These are phyloP conservation scores for Carex parvula DNA, from an alignment of 176 grass and related monocot species.

Conservation along the genomic window DNA sequence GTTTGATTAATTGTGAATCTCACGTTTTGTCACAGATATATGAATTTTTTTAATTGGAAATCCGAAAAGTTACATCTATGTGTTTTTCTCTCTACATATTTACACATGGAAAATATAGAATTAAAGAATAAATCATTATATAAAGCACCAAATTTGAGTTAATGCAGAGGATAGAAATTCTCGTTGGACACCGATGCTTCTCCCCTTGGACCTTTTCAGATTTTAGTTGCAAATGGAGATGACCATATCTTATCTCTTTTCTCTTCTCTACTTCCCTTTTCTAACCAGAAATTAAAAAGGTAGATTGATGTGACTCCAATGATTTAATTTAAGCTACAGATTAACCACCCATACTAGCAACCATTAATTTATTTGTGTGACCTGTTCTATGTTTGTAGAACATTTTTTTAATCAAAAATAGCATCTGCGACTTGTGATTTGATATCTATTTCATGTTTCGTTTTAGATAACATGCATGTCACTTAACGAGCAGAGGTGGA, in stretches of 20 bases:
- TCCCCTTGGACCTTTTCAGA: not conserved
- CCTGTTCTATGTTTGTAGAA: not conserved
- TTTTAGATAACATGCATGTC: not conserved
- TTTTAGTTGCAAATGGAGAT: slow-evolving; percentile 12
- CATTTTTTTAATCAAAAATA: not conserved
- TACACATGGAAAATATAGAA: not conserved
- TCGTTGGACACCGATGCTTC: not conserved
- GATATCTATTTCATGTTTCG: slow-evolving; percentile 7
- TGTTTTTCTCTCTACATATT: no score
- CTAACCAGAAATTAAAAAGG: not conserved
- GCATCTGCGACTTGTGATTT: slow-evolving; percentile 15
- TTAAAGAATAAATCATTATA: not conserved
- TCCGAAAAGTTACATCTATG: no score
- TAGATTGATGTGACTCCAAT: slow-evolving; percentile 22
- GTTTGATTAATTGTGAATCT: not conserved
- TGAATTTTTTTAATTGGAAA: not conserved
- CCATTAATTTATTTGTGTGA: not conserved
- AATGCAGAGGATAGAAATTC: no score
- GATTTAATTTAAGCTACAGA: slow-evolving; percentile 21
- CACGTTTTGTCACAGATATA: not conserved
- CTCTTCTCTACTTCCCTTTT: not conserved
- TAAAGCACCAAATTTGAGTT: not conserved
- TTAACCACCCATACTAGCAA: slow-evolving; percentile 2
- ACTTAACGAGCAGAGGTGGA: not conserved
- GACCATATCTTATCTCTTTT: not conserved